Base-by-base conservation (phyloP, 78 protist genomes). In the Dictyostelium brefeldianum region DNA sequence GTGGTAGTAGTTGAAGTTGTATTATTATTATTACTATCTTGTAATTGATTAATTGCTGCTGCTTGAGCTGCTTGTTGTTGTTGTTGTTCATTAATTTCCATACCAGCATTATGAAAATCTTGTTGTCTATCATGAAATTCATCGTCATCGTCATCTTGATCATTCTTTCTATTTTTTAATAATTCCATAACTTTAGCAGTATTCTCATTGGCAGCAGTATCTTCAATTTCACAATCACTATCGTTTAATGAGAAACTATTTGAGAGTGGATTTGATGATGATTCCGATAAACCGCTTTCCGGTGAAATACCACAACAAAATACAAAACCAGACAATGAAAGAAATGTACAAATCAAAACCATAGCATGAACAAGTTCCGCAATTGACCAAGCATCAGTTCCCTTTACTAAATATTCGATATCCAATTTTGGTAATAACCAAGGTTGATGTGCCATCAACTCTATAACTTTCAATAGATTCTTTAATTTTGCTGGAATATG, bases 281-380 rank as follows among this genome's bases (percentile, higher is more conserved):
- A 7, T 50, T 74, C 59, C 7, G 91, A 79, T 1, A 92, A 69
- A 25, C 84, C 96, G 22, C 80, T 62, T 89, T 96, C 98, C 5
- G 84, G 95, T 2, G 77, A 31, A 14, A 96, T 79, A 27, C 97
- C 98, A 47, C 89, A 89, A 27, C 97, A 91, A 43, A 87, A 89
- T 11, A 96, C 98, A 48, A 96, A 74, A 46, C 98, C 96, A 47
- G 97, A 57, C 25, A 95, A 31, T 41, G 96, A 80, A 18, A 83
- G 70, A 81, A 92, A 96, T 22, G 93, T 89, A 67, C 89, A 46
- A 53, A 95, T 78, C 17, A 96, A 93, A 31, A 96, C 92, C 85
- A 95, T 83, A 6, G 96, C 94, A 27, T 96, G 97, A 25, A 96
- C 97, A 15, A 96, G 50, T 64, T 96, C 97, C 17, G 94, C 94